These are phyloP conservation scores for Saururus chinensis DNA, from an alignment of 164 flowering plant species.

Conservation along the genomic window DNA sequence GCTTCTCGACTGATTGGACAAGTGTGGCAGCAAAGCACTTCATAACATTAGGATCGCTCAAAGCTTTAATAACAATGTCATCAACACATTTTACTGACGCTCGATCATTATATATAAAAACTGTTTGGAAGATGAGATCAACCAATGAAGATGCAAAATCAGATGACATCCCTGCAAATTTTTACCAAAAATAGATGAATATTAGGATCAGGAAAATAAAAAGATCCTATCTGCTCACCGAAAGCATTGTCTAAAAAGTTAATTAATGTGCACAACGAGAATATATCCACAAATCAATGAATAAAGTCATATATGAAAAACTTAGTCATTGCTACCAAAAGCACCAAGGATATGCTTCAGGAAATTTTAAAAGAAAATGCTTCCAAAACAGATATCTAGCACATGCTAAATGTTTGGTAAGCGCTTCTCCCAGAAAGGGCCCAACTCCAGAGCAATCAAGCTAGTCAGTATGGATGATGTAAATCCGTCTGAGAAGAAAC, in stretches of 20 bases:
- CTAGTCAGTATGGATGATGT: too few species aligned
- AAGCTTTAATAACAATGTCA: constrained; percentile 45
- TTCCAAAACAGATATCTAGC: neutral
- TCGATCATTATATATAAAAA: constrained; percentile 65
- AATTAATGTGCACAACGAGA: neutral
- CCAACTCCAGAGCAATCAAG: neutral
- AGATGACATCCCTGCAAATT: constrained; percentile 52
- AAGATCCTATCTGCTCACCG: too few species aligned
- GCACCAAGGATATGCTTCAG: neutral
- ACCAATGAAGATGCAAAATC: constrained; percentile 60
- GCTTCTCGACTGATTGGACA: constrained; percentile 79
- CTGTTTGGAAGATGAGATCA: constrained; percentile 60
- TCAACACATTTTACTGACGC: constrained; percentile 82
- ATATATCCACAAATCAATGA: neutral
- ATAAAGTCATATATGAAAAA: neutral
- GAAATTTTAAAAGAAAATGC: neutral
- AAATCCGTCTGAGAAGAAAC: too few species aligned
- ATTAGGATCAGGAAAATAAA: too few species aligned
- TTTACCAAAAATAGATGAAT: neutral
- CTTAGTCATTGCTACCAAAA: neutral
- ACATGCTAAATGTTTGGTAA: neutral
- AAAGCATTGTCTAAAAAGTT: neutral
- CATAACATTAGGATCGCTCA: constrained; percentile 51
- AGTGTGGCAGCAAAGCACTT: constrained; percentile 78
- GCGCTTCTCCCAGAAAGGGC: neutral